phyloP scores from a whole-genome alignment of 148 eudicot species.

The Camellia granthamiana region DNA sequence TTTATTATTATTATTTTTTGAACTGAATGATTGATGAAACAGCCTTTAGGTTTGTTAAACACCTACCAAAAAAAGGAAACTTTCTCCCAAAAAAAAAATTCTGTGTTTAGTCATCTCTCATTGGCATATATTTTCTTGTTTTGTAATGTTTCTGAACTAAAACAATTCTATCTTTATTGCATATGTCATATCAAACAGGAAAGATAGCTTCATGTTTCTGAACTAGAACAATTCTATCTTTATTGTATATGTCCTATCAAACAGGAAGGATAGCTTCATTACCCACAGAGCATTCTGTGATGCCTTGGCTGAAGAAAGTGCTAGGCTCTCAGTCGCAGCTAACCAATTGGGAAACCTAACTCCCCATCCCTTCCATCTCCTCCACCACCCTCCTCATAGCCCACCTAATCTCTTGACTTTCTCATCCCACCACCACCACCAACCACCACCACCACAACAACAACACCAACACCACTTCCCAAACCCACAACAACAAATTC shows the following conservation, averaged over 20 bases:
- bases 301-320: slow-evolving; percentile 83
- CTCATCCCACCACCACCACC: slow-evolving; percentile 29
- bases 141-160: too few species aligned
- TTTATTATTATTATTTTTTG: too few species aligned
- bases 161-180: background rate
- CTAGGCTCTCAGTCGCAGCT: slow-evolving; percentile 49
- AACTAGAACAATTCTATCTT: background rate
- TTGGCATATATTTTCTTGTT: too few species aligned
- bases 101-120: too few species aligned
- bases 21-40: too few species aligned
- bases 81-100: too few species aligned
- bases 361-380: slow-evolving; percentile 7
- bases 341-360: slow-evolving; percentile 24
- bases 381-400: slow-evolving; percentile 12
- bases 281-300: slow-evolving; percentile 89
- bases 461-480: slow-evolving; percentile 27
- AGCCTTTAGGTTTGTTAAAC: too few species aligned
- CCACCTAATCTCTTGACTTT: slow-evolving; percentile 15
- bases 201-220: too few species aligned
- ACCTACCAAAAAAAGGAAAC: background rate
- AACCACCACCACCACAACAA: background rate
- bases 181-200: background rate
- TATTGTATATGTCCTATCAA: background rate
- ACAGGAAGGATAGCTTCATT: slow-evolving; percentile 79
- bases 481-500: slow-evolving; percentile 8